phyloP scores from a whole-genome alignment of 805 yeast genomes.

The Candida multigemmis region DNA sequence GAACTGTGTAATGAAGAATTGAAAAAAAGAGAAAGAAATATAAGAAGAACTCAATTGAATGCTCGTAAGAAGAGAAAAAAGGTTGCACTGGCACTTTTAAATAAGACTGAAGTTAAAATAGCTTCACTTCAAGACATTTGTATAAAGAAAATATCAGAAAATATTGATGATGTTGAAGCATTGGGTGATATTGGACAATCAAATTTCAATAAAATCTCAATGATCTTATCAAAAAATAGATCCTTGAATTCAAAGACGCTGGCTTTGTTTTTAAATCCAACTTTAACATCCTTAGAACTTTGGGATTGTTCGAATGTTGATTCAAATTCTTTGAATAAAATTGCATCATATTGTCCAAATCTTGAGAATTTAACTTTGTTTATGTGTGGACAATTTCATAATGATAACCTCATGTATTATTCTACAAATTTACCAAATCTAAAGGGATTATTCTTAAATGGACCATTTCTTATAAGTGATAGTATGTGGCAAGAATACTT shows the following conservation, averaged over 20 bases:
- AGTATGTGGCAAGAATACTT: constrained; percentile 72
- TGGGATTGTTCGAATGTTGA: constrained; percentile 90
- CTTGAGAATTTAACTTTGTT: constrained; percentile 56
- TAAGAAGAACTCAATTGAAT: constrained; percentile 44
- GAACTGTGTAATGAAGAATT: constrained; percentile 43
- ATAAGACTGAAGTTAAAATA: constrained; percentile 51
- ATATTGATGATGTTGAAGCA: constrained; percentile 67
- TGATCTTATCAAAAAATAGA: constrained; percentile 74
- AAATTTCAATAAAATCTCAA: constrained; percentile 63
- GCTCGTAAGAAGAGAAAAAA: constrained; percentile 70
- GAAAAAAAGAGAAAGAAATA: constrained; percentile 32
- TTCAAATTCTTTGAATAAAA: constrained; percentile 52
- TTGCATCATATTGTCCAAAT: constrained; percentile 75
- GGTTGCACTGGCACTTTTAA: constrained; percentile 77
- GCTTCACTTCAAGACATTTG: constrained; percentile 80
- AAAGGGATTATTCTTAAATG: constrained; percentile 59
- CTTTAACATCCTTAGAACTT: constrained; percentile 50
- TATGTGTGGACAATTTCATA: constrained; percentile 91
- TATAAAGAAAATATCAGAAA: constrained; percentile 53
- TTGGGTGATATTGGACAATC: constrained; percentile 79
- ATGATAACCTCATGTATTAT: constrained; percentile 60
- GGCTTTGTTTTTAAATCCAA: constrained; percentile 60
- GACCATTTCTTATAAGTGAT: constrained; percentile 80
- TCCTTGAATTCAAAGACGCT: constrained; percentile 68
- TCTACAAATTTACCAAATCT: constrained; percentile 50